phyloP scores from a whole-genome alignment of 495 filamentous ascomycete genomes.

The Penicillium egyptiacum region DNA sequence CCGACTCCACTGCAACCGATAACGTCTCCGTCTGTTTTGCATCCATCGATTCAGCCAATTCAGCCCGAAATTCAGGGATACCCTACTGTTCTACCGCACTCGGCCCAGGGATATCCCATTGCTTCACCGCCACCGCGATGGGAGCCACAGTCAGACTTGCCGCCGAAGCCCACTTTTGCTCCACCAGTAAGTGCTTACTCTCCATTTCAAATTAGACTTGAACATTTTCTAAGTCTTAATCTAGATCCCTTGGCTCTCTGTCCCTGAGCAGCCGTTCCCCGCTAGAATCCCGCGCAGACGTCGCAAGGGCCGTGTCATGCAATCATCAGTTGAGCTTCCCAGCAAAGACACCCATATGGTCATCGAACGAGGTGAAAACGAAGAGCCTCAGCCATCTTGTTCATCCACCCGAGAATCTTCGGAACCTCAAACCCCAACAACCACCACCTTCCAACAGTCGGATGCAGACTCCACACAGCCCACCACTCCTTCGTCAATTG shows the following conservation, averaged over 20 bases:
- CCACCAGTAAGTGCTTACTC: conserved; percentile 59
- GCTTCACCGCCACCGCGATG: conserved; percentile 35
- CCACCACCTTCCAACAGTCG: conserved; percentile 64
- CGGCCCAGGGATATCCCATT: conserved; percentile 28
- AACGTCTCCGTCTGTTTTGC: conserved; percentile 42
- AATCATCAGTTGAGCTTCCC: conserved; percentile 51
- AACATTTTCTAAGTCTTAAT: conserved; percentile 12
- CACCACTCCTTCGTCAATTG: conserved; percentile 64
- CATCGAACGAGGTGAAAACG: conserved; percentile 24
- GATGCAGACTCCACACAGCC: conserved; percentile 67
- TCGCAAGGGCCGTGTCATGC: conserved; percentile 40
- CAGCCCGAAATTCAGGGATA: conserved; percentile 38
- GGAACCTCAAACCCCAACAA: conserved; percentile 65
- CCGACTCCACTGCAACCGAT: conserved; percentile 44
- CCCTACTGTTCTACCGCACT: conserved; percentile 29
- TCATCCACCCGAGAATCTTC: conserved; percentile 40
- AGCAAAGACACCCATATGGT: conserved; percentile 36
- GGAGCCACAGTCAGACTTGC: conserved; percentile 25
- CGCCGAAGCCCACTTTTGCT: conserved; percentile 50
- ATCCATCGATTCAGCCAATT: conserved; percentile 29
- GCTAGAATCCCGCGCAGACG: conserved; percentile 42
- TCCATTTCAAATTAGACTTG: neutral
- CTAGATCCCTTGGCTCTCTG: conserved; percentile 82
- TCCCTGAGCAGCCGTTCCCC: conserved; percentile 66
- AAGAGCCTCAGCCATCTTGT: conserved; percentile 23